Evolutionary conservation across 2,329 filamentous ascomycete genomes (phyloP), one percentile per base, ranked within the genome.

Genomic region (Hypoxylon sp.): DNA sequence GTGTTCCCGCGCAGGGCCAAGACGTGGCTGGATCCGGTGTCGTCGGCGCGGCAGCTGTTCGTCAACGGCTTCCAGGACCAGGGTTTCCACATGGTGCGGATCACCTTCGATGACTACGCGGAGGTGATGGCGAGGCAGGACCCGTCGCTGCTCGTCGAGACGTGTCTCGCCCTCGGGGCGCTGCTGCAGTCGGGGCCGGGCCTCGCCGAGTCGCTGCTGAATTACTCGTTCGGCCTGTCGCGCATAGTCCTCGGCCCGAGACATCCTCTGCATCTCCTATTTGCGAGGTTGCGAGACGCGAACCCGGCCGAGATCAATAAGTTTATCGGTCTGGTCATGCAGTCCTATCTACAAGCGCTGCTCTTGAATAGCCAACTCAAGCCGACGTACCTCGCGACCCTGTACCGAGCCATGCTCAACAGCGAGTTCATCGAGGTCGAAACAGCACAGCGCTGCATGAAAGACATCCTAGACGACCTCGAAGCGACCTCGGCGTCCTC

Each of bases 131-230:
- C 15, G 6, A 55, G 62, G 24, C 56, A 65, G 22, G 62, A 68
- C 34, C 69, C 69, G 13, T 62, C 63, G 10, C 58, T 71, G n/a
- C 48, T 71, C 39, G 50, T 66, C 49, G 64, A 71, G 41, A 68
- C 62, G 0, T 66, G 60, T 43, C 53, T 64, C 30, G 67, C 62
- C 6, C 41, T 70, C 8, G 60, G 58, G 2, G 59, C 64, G 15
- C 55, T 69, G 7, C 30, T 57, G 19, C 59, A 65, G 24, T 65
- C 44, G 10, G 62, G 62, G 4, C 57, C 56, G 1, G 67, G 56
- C 32, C 52, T 70, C 2, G 56, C 50, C 24, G 59, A 62, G 34
- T 51, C 51, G 2, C 39, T 68, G 11, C 47, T 68, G n/a, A 58
- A 56, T 51, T 68, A 65, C 37, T 54, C 53, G 13, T 57, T n/a